Conservation (phyloP, 2,329 filamentous ascomycete genomes). For the Graphiopsis chlorocephala region DNA sequence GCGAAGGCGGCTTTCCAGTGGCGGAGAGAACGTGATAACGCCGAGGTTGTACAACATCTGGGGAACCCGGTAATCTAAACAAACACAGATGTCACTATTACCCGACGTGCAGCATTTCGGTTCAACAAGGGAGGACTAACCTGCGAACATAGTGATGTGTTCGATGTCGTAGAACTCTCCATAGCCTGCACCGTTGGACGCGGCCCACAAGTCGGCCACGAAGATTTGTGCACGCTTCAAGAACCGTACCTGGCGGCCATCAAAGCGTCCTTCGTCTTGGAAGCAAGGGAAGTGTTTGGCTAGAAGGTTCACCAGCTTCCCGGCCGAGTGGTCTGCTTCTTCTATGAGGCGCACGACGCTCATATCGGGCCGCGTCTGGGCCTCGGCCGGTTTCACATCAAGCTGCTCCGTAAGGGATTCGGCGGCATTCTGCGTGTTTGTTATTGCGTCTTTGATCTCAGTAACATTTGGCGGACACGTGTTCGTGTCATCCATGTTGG, state of each 20-base stretch:
- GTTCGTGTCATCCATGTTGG: neutral
- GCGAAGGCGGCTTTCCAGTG: constrained; percentile 68
- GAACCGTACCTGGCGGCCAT: constrained; percentile 72
- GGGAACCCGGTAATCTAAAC: constrained; percentile 82
- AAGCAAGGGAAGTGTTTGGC: constrained; percentile 82
- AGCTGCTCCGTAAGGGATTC: neutral
- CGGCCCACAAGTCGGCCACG: constrained; percentile 94
- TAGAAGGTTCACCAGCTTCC: constrained; percentile 79
- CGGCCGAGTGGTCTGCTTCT: constrained; percentile 74
- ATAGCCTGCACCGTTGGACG: constrained; percentile 76
- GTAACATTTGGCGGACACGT: neutral
- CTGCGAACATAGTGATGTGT: constrained; percentile 95
- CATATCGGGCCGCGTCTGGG: constrained; percentile 20
- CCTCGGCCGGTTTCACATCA: constrained; percentile 3
- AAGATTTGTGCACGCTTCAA: constrained; percentile 95
- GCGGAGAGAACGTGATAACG: constrained; percentile 80
- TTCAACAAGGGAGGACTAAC: constrained; percentile 34
- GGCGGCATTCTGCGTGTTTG: neutral
- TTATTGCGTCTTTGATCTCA: neutral
- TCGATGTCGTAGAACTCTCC: constrained; percentile 87
- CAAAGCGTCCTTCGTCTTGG: constrained; percentile 73
- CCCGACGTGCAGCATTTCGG: constrained; percentile 4
- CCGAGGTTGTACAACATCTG: constrained; percentile 85
- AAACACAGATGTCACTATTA: constrained; percentile 9
- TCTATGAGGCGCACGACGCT: constrained; percentile 71